Conservation (phyloP, 2,329 filamentous ascomycete species). For the Nothopassalora personata region DNA sequence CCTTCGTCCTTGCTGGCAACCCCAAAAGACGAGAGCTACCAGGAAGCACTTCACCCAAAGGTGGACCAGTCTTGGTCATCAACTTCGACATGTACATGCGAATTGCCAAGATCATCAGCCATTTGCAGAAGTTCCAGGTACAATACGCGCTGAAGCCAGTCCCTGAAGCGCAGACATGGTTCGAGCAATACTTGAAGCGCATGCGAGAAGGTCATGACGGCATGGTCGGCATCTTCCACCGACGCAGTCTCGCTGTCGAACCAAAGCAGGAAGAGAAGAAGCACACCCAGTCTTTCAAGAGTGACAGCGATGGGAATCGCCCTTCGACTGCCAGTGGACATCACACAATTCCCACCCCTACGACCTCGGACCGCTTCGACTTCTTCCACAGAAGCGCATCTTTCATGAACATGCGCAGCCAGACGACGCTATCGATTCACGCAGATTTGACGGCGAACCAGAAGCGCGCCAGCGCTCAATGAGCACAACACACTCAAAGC, state of each 20-base stretch:
- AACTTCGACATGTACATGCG: slow-evolving; percentile 97
- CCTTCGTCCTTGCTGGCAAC: slow-evolving; percentile 93
- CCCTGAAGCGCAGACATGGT: slow-evolving; percentile 87
- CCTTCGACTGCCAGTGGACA: slow-evolving; percentile 16
- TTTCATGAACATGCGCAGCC: slow-evolving; percentile 7
- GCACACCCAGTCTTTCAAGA: not conserved
- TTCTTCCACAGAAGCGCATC: slow-evolving; percentile 7
- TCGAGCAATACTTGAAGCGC: slow-evolving; percentile 71
- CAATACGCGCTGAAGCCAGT: slow-evolving; percentile 80
- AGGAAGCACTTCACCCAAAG: slow-evolving; percentile 51
- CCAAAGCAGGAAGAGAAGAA: slow-evolving; percentile 41
- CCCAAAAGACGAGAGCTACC: slow-evolving; percentile 74
- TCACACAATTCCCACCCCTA: not conserved
- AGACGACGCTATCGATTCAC: not conserved
- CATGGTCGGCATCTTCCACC: slow-evolving; percentile 65
- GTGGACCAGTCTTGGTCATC: slow-evolving; percentile 68
- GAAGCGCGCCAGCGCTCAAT: slow-evolving; percentile 8
- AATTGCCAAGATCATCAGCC: slow-evolving; percentile 91
- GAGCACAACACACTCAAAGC: not conserved
- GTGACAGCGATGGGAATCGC: slow-evolving; percentile 10
- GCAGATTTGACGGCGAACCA: not conserved
- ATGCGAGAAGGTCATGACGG: slow-evolving; percentile 62
- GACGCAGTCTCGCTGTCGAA: slow-evolving; percentile 78
- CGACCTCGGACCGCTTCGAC: slow-evolving; percentile 8
- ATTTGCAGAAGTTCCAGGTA: slow-evolving; percentile 93